Conservation (phyloP, 1,284 basidiomycete genomes). For the Cutaneotrichosporon spelunceum region DNA sequence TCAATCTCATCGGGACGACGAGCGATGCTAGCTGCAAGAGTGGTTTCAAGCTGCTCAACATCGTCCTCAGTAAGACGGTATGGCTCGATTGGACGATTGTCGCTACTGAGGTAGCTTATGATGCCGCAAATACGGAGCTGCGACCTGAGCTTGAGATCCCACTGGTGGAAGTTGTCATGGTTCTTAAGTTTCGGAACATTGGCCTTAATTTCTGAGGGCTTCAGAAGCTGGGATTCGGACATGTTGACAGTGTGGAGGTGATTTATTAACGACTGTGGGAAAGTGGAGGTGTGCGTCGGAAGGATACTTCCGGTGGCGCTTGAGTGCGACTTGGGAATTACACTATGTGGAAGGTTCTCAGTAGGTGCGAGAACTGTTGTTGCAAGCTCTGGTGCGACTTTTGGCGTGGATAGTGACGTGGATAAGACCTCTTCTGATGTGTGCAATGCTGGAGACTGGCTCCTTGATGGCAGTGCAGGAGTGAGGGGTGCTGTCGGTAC, state of each 20-base stretch:
- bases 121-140: neutral
- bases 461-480: no score
- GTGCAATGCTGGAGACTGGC: no score
- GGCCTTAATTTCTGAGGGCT: neutral
- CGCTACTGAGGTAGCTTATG: neutral
- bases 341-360: no score
- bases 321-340: no score
- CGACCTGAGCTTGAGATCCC: neutral
- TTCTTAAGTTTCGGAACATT: neutral
- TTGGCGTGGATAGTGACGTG: no score
- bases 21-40: no score
- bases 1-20: neutral
- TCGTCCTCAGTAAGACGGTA: neutral
- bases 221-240: neutral
- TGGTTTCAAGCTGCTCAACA: neutral
- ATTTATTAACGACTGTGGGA: no score
- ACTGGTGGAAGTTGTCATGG: neutral
- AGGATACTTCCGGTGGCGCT: neutral
- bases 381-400: no score
- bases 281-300: neutral
- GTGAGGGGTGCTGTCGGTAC: no score
- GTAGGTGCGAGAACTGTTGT: no score
- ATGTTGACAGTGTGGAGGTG: no score
- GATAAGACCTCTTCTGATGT: no score
- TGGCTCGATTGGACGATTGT: neutral